Percentiles rank a stretch among this genome's conserved stretches.
Evolutionary conservation across 176 grass and related monocot species (phyloP).

Genomic region (Aegilops longissima): DNA sequence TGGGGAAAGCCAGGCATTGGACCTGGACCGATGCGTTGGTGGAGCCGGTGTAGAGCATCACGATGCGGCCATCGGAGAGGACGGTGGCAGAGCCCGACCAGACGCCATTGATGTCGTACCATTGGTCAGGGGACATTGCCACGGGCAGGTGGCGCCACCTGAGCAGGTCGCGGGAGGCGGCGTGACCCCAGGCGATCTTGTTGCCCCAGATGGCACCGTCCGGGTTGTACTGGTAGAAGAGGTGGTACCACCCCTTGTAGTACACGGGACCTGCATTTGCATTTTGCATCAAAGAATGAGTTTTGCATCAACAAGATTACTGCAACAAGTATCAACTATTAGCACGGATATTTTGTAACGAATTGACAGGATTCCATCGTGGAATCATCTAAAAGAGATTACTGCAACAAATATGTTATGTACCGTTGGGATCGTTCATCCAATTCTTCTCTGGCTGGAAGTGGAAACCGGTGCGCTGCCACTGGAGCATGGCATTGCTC

Average conservation of each 20-base stretch:
- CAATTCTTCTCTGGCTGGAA: slow-evolving; percentile 95
- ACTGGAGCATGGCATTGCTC: slow-evolving; percentile 87
- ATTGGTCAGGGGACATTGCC: slow-evolving; percentile 73
- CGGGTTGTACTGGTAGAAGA: slow-evolving; percentile 29
- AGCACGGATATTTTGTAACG: no score
- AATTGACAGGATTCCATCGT: no score
- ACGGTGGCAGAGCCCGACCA: slow-evolving; percentile 88
- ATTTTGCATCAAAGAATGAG: not conserved
- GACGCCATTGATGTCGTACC: slow-evolving; percentile 82
- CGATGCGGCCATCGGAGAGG: slow-evolving; percentile 54
- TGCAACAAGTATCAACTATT: no score
- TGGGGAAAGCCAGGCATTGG: slow-evolving; percentile 68
- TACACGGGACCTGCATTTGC: slow-evolving; percentile 52
- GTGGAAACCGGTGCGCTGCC: slow-evolving; percentile 89
- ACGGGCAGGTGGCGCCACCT: slow-evolving; percentile 81
- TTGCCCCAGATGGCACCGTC: slow-evolving; percentile 64
- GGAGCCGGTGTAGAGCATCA: slow-evolving; percentile 80
- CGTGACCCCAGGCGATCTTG: slow-evolving; percentile 86
- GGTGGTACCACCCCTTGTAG: slow-evolving; percentile 90
- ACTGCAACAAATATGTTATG: no score
- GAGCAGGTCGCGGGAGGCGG: slow-evolving; percentile 57
- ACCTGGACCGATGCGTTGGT: slow-evolving; percentile 72
- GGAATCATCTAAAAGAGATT: no score
- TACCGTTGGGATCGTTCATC: slow-evolving; percentile 78
- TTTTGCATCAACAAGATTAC: not conserved